Conservation (phyloP, 352 stramenopile genomes). For the Phytopythium aichiense region DNA sequence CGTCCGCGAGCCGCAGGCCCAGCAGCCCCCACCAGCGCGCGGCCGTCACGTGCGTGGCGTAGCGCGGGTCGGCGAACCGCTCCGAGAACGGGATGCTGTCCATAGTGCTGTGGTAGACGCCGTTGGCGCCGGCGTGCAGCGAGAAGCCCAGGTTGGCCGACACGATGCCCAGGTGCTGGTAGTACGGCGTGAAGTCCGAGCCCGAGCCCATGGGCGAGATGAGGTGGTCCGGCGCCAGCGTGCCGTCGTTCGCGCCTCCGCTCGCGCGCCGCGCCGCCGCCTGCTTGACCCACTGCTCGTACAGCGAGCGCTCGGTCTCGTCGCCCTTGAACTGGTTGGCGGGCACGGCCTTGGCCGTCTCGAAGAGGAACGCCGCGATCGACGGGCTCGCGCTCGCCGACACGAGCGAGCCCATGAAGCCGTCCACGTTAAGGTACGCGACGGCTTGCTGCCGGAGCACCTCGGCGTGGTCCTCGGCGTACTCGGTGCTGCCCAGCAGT, state of each 20-base stretch:
- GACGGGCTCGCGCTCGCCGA: slow-evolving; percentile 50
- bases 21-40: slow-evolving; percentile 62
- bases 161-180: slow-evolving; percentile 84
- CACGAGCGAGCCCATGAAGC: slow-evolving; percentile 50
- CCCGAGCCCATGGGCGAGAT: slow-evolving; percentile 59
- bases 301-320: slow-evolving; percentile 21
- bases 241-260: slow-evolving; percentile 14
- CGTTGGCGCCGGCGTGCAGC: slow-evolving; percentile 30
- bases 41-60: slow-evolving; percentile 42
- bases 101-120: slow-evolving; percentile 86
- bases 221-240: slow-evolving; percentile 41
- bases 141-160: slow-evolving; percentile 39
- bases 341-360: slow-evolving; percentile 48
- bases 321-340: slow-evolving; percentile 43
- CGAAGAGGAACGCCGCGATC: slow-evolving; percentile 49
- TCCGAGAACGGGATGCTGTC: slow-evolving; percentile 76
- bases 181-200: slow-evolving; percentile 79
- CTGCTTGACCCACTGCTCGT: slow-evolving; percentile 33
- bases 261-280: slow-evolving; percentile 9
- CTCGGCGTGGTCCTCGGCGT: slow-evolving; percentile 60
- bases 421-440: slow-evolving; percentile 87
- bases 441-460: slow-evolving; percentile 50
- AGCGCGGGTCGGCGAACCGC: slow-evolving; percentile 50
- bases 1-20: slow-evolving; percentile 48
- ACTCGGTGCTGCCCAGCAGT: slow-evolving; percentile 82